Evolutionary conservation across 73 alveolate species (phyloP).

Genomic region (Durusdinium trenchii): DNA sequence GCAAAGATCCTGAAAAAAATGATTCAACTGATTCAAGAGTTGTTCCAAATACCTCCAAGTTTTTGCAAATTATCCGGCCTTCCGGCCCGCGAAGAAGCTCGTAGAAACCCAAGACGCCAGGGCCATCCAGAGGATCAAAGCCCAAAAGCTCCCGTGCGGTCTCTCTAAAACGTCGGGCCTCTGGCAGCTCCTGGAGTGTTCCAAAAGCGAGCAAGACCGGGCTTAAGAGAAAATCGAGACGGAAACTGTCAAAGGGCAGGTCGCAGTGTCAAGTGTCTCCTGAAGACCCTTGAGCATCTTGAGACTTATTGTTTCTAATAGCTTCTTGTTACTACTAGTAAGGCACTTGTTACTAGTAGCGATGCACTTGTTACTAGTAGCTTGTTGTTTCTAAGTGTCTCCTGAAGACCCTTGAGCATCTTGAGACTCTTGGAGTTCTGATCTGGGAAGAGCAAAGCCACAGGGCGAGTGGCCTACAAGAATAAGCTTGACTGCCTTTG

Average conservation of each 20-base stretch:
- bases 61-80: too few relatives aligned
- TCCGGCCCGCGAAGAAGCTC: conserved; percentile 85
- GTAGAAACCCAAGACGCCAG: conserved; percentile 45
- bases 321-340: too few relatives aligned
- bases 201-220: neutral
- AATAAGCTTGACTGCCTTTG: neutral
- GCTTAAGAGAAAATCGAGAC: neutral
- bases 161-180: conserved; percentile 75
- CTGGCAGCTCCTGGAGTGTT: conserved; percentile 55
- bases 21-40: too few relatives aligned
- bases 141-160: conserved; percentile 49
- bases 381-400: too few relatives aligned
- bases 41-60: too few relatives aligned
- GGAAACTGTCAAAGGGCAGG: too few relatives aligned
- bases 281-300: too few relatives aligned
- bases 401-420: conserved; percentile 89
- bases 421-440: conserved; percentile 75
- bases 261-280: too few relatives aligned
- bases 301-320: too few relatives aligned
- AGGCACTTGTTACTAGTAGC: too few relatives aligned
- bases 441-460: conserved; percentile 85
- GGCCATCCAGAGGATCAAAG: conserved; percentile 80
- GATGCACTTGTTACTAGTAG: too few relatives aligned
- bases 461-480: conserved; percentile 44
- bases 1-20: too few relatives aligned